phyloP scores from a whole-genome alignment of 495 filamentous ascomycete genomes.

The Podospora pseudoanserina region DNA sequence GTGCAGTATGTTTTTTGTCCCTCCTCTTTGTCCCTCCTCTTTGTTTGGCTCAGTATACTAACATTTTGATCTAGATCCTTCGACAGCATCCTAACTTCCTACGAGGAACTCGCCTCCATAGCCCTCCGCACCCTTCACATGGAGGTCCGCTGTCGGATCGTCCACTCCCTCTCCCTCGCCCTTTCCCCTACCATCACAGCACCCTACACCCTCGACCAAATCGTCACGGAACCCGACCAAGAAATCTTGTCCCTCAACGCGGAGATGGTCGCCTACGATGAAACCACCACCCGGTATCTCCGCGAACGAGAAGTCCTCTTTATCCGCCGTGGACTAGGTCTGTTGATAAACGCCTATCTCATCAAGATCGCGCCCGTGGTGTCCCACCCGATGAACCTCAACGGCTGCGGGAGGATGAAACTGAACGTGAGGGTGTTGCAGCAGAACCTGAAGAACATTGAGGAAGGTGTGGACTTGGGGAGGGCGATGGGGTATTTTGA shows the following conservation, averaged over 20 bases:
- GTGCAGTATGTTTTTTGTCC: constrained; percentile 53
- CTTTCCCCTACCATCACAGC: constrained; percentile 50
- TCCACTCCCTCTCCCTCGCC: constrained; percentile 60
- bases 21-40: not conserved
- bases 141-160: constrained; percentile 77
- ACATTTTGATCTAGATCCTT: constrained; percentile 56
- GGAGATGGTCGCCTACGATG: constrained; percentile 78
- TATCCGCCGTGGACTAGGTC: constrained; percentile 65
- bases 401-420: constrained; percentile 76
- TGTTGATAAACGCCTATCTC: constrained; percentile 43
- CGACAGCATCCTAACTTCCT: constrained; percentile 76
- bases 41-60: not conserved
- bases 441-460: constrained; percentile 92
- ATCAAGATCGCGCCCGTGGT: constrained; percentile 42
- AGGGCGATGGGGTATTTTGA: constrained; percentile 73
- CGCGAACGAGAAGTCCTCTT: constrained; percentile 62
- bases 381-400: constrained; percentile 44
- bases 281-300: constrained; percentile 68
- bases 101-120: constrained; percentile 69
- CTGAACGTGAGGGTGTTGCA: constrained; percentile 91
- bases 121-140: constrained; percentile 81
- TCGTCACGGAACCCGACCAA: constrained; percentile 73
- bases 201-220: constrained; percentile 69
- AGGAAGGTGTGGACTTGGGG: constrained; percentile 63
- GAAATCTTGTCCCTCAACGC: constrained; percentile 73